A percentile compares a stretch with the other conserved stretches of the same genome.
Evolutionary conservation across 768 basidiomycete species (phyloP).

Genomic region (Collybia sordida): DNA sequence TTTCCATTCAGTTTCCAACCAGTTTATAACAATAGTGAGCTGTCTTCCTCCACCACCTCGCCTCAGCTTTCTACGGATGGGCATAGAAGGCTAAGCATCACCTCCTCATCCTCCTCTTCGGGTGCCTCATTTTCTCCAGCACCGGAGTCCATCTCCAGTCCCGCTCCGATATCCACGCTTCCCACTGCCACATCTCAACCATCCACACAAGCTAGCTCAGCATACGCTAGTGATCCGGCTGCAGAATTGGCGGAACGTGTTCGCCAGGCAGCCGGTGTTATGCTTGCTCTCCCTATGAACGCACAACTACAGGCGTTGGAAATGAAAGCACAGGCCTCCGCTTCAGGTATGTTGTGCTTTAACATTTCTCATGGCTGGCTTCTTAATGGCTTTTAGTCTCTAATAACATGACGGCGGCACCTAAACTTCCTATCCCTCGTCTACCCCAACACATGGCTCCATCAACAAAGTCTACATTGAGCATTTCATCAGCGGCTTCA

Average conservation of each 20-base stretch:
- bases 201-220: conserved; percentile 14
- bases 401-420: conserved; percentile 14
- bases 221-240: conserved; percentile 26
- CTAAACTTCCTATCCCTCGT: conserved; percentile 40
- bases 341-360: conserved; percentile 16
- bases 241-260: conserved; percentile 49
- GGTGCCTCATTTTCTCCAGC: conserved; percentile 53
- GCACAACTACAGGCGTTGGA: conserved; percentile 29
- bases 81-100: conserved; percentile 47
- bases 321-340: conserved; percentile 13
- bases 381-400: conserved; percentile 8
- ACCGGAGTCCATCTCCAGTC: conserved; percentile 35
- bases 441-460: conserved; percentile 26
- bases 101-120: conserved; percentile 55
- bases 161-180: conserved; percentile 24
- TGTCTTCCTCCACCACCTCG: conserved; percentile 27
- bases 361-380: conserved; percentile 3
- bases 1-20: conserved; percentile 45
- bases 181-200: conserved; percentile 16
- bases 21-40: conserved; percentile 6
- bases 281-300: conserved; percentile 47
- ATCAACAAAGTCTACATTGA: conserved; percentile 20
- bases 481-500: conserved; percentile 36
- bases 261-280: conserved; percentile 55
- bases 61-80: conserved; percentile 24